phyloP scores from a whole-genome alignment of 108 stramenopile genomes.

The Cyclotella kingstonii region DNA sequence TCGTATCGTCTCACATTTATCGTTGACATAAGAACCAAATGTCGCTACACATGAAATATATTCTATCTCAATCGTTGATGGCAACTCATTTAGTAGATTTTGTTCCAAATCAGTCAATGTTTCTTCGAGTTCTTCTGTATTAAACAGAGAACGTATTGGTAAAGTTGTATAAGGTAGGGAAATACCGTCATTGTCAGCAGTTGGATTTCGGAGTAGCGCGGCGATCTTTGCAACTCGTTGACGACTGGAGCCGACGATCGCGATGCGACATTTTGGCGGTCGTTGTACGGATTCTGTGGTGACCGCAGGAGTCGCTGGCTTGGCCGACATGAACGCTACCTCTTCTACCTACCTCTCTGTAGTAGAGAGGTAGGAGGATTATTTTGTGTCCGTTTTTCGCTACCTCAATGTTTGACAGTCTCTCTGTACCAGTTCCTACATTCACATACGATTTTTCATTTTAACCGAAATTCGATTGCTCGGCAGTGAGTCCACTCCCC shows the following conservation, averaged over 20 bases:
- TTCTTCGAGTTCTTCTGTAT: no score
- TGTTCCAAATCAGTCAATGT: background rate
- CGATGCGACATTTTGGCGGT: conserved; percentile 36
- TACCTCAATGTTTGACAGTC: no score
- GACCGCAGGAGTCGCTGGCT: background rate
- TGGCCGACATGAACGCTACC: background rate
- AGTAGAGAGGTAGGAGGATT: no score
- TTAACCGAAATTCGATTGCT: no score
- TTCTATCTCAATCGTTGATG: conserved; percentile 33
- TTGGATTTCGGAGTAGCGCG: conserved; percentile 18
- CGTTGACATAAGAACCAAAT: conserved; percentile 62
- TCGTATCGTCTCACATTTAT: conserved; percentile 44
- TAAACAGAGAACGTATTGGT: no score
- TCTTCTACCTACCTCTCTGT: no score
- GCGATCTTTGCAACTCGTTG: conserved; percentile 44
- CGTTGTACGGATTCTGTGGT: no score
- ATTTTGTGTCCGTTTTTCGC: no score
- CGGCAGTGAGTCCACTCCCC: no score
- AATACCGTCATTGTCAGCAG: background rate
- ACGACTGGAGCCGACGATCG: conserved; percentile 39
- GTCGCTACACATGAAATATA: conserved; percentile 73
- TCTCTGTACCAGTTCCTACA: no score
- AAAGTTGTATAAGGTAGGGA: background rate
- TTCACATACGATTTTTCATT: no score
- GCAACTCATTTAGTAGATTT: conserved; percentile 13